Base-by-base conservation (phyloP, 331 rosid genomes). In the Quercus tomentella region DNA sequence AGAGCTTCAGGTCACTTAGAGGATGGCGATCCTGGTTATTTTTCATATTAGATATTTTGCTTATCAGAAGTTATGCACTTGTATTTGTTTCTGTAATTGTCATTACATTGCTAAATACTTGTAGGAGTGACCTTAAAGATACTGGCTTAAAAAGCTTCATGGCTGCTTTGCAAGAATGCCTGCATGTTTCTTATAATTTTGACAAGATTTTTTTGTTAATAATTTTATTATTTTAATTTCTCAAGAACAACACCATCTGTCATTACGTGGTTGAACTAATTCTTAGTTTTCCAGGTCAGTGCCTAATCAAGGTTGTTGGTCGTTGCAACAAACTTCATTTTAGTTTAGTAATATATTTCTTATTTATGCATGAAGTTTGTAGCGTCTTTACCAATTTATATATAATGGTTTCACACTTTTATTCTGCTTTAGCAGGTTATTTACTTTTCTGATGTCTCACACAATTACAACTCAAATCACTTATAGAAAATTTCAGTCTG, bases 271-370 rank as follows among this genome's bases (percentile, higher is more conserved):
- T 55, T 51, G 61, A 55, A 63, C 61, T 69, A 33, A 78, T 71
- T 31, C 56, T 55, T 67, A 78, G 49, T 51, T 75, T 69, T 71
- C 87, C 76, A 31, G 7, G 55, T 73, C 81, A 45, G 67, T 78
- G 72, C 79, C 23, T 51, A 73, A 54, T 72, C 33, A 49, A 35
- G 74, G 17, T 72, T 20, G 4, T 15, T 49, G 8, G 23, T 23
- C 20, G 6, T 22, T 71, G 22, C 22, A 23, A 56, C 68, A 65
- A 49, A 23, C 18, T 12, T 28, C 21, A 41, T 60, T 51, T 68
- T 56, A 52, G 37, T 54, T 72, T 80, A 61, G 26, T 20, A 74
- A 69, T 61, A 54, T 23, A 20, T 55, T 43, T 21, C 81, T 51
- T 75, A 41, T 61, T 12, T 25, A 68, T 56, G 58, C 60, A 31